Evolutionary conservation across 495 filamentous ascomycete species (phyloP), one percentile per base, ranked within the genome.

Genomic region (Aspergillus cavernicola): DNA sequence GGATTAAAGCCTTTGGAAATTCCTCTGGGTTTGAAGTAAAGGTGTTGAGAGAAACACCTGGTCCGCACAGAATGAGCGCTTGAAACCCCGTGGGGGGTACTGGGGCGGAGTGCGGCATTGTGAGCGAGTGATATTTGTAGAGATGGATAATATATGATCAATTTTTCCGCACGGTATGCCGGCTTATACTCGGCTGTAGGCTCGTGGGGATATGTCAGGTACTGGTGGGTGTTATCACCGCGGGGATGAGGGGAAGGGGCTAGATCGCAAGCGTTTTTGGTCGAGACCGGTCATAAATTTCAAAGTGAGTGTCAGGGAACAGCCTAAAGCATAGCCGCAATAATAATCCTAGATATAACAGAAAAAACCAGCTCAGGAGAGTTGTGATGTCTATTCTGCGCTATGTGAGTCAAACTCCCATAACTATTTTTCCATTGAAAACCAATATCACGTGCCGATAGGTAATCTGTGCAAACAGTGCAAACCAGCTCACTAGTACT

Each of bases 11-110:
- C 72, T 97, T 98, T 3, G 92, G 92, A 50, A 85, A 85, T 61
- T 95, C 89, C 66, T 92, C 86, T 4, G 92, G 86, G 49, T 87
- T 89, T 7, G 89, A 84, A 3, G 90, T 96, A 70, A 97, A 96
- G 0, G 95, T 96, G 32, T 87, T 88, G 50, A 97, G 85, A 2
- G 87, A 92, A 12, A 88, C 85, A 48, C 95, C 93, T 41, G 92
- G 91, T 1, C 92, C 92, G 59, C 92, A 97, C 4, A 97, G 75
- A 59, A 98, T 93, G 44, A 97, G 70, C 59, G 93, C 92, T 68
- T 97, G 93, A 56, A 97, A 89, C 66, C 91, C 90, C 52, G 85
- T 84, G 4, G 81, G 73, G 45, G 88, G 84, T 63, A 90, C 83
- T 18, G 82, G 76, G 24, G 56, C 39, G 6, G 61, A 55, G 23